Conservation (phyloP, 2,329 filamentous ascomycete genomes). For the Pestalotiopsis sp. region DNA sequence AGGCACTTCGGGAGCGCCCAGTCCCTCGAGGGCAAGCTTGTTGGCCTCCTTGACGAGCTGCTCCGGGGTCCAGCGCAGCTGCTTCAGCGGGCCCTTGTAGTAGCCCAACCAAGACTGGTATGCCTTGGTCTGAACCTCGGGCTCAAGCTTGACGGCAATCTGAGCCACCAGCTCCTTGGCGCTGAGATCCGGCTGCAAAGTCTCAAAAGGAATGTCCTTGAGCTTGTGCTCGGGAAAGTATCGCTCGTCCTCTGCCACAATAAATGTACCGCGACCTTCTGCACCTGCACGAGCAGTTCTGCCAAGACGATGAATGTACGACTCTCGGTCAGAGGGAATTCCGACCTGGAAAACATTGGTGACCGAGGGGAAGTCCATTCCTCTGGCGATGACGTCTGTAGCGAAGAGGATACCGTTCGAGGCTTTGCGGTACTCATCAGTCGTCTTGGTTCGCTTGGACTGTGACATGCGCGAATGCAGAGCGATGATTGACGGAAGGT, state of each 20-base stretch:
- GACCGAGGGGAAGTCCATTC: slow-evolving; percentile 74
- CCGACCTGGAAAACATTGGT: slow-evolving; percentile 69
- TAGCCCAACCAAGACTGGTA: slow-evolving; percentile 61
- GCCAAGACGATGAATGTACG: slow-evolving; percentile 70
- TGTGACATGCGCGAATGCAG: slow-evolving; percentile 57
- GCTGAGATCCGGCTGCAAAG: slow-evolving; percentile 48
- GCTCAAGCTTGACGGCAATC: slow-evolving; percentile 46
- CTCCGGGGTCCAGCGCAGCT: slow-evolving; percentile 34
- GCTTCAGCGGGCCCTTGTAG: slow-evolving; percentile 55
- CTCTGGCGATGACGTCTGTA: slow-evolving; percentile 71
- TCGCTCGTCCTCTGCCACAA: slow-evolving; percentile 55
- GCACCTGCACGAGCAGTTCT: slow-evolving; percentile 69
- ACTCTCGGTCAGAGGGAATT: slow-evolving; percentile 60
- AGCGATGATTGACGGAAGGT: slow-evolving; percentile 45
- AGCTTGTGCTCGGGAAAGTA: slow-evolving; percentile 53
- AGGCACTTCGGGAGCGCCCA: slow-evolving; percentile 51
- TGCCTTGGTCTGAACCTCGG: slow-evolving; percentile 46
- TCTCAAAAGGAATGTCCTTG: slow-evolving; percentile 56
- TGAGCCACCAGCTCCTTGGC: slow-evolving; percentile 37
- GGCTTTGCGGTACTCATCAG: slow-evolving; percentile 65
- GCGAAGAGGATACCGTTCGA: slow-evolving; percentile 61
- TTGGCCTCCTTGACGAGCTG: slow-evolving; percentile 54
- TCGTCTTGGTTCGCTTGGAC: slow-evolving; percentile 54
- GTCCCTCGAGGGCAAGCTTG: slow-evolving; percentile 47
- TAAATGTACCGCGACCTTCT: slow-evolving; percentile 63